Evolutionary conservation across 495 filamentous ascomycete species (phyloP), one percentile per base, ranked within the genome.

Genomic region (Glutinoglossum americanum): DNA sequence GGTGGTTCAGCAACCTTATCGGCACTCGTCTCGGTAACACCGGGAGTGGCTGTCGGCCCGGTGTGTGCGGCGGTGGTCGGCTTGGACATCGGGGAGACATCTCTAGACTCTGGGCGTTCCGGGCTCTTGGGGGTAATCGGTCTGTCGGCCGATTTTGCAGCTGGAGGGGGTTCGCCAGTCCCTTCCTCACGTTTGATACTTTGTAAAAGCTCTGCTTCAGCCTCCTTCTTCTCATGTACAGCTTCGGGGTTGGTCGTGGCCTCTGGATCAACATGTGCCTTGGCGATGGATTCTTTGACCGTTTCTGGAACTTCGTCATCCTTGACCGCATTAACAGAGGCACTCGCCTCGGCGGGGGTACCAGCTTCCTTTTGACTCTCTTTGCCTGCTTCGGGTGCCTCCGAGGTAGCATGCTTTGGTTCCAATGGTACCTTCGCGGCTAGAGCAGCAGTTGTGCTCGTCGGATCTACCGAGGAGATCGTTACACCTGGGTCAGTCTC

Each of bases 191-290:
- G 64, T 35, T 70, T 66, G 11, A 81, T 72, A 56, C 76, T 75
- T 57, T 75, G 70, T 53, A 80, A 70, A 1, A 88, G 70, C 68
- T 89, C 80, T 23, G 77, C 63, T 69, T 90, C 87, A 33, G 86
- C 72, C 19, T 76, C 80, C 66, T 78, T 80, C 78, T 94, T 94
- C 66, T 89, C 84, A 57, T 78, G 76, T 9, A 92, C 84, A 3
- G 78, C 79, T 45, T 75, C 74, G 17, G 76, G 69, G 67, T 80
- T 80, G 27, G 76, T 79, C 25, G 83, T 78, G 19, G 85, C 86
- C 68, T 93, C 86, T 30, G 85, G 82, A 49, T 71, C 71, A 57
- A 71, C 62, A 51, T 81, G 74, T 17, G 86, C 78, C 61, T 81
- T 75, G 44, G 73, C 65, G 30, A 87, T 72, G 1, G 84, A 89